phyloP scores from a whole-genome alignment of 805 yeast species.

The Lipomyces yamanashiensis region DNA sequence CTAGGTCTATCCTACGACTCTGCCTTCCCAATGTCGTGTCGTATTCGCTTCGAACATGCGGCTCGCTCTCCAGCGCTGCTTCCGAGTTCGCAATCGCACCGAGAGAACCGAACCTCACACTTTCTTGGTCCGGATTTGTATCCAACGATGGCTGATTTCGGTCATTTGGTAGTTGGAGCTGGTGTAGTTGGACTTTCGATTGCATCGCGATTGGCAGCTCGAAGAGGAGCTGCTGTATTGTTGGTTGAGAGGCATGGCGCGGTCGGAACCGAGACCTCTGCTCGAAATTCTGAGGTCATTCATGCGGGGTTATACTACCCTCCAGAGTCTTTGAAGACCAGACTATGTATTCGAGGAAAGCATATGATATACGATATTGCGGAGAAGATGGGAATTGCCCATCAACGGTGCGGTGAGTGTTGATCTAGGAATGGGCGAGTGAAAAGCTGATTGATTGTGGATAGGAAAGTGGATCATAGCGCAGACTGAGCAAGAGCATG shows the following conservation, averaged over 20 bases:
- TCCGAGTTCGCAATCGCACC: too few species aligned
- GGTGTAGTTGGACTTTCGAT: constrained; percentile 85
- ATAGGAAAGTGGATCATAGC: constrained; percentile 78
- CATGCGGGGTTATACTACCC: constrained; percentile 92
- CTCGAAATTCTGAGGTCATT: constrained; percentile 90
- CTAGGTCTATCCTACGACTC: too few species aligned
- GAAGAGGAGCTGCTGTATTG: constrained; percentile 57
- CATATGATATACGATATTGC: constrained; percentile 60
- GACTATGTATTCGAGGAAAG: constrained; percentile 77
- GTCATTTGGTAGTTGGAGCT: constrained; percentile 79
- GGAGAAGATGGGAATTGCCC: constrained; percentile 57
- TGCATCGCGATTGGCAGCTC: constrained; percentile 66
- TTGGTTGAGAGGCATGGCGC: constrained; percentile 69
- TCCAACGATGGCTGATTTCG: constrained; percentile 52
- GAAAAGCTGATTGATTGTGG: too few species aligned
- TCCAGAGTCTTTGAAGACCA: constrained; percentile 63
- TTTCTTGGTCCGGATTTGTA: background rate
- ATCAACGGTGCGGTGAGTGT: constrained; percentile 63
- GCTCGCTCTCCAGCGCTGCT: too few species aligned
- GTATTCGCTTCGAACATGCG: background rate
- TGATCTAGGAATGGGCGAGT: background rate
- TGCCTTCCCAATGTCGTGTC: background rate
- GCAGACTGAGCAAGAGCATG: constrained; percentile 66
- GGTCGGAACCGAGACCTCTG: constrained; percentile 79
- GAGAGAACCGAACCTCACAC: too few species aligned